Evolutionary conservation across 2,329 filamentous ascomycete genomes (phyloP).

Genomic region (Alternaria tenuissima): DNA sequence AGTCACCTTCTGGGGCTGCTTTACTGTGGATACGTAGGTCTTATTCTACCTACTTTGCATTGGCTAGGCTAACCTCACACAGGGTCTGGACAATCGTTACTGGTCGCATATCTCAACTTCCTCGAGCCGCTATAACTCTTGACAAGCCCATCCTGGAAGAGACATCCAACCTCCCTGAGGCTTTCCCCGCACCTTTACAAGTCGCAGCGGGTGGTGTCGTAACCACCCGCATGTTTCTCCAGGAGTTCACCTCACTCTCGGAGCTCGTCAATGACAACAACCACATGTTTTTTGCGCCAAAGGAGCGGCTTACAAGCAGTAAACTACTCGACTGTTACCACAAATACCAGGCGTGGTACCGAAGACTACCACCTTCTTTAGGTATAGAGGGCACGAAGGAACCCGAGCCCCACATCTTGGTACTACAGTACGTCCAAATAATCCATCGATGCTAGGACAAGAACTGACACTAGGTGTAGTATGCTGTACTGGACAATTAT

Average conservation of each 20-base stretch:
- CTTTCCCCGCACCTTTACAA: conserved; percentile 19
- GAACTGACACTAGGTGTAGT: conserved; percentile 30
- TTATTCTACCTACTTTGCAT: neutral
- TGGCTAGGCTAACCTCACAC: conserved; percentile 12
- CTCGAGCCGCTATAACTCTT: conserved; percentile 58
- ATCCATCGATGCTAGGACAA: neutral
- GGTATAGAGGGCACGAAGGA: conserved; percentile 58
- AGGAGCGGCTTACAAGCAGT: conserved; percentile 68
- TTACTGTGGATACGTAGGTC: conserved; percentile 59
- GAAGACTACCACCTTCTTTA: conserved; percentile 69
- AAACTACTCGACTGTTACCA: conserved; percentile 71
- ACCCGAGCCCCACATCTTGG: conserved; percentile 76
- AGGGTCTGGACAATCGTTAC: conserved; percentile 57
- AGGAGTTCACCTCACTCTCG: conserved; percentile 73
- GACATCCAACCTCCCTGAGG: conserved; percentile 59
- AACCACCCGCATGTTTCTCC: conserved; percentile 49
- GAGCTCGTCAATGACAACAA: conserved; percentile 77
- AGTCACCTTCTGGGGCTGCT: conserved; percentile 63
- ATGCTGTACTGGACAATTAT: conserved; percentile 77
- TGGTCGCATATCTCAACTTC: conserved; percentile 58
- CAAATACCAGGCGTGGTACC: conserved; percentile 76
- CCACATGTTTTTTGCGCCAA: conserved; percentile 76
- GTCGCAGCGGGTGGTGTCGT: conserved; percentile 21
- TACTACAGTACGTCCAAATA: conserved; percentile 71
- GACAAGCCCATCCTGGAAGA: conserved; percentile 65